These are phyloP conservation scores for Lasiodiplodia gonubiensis DNA, from an alignment of 2,329 filamentous ascomycete species.

Conservation along the genomic window DNA sequence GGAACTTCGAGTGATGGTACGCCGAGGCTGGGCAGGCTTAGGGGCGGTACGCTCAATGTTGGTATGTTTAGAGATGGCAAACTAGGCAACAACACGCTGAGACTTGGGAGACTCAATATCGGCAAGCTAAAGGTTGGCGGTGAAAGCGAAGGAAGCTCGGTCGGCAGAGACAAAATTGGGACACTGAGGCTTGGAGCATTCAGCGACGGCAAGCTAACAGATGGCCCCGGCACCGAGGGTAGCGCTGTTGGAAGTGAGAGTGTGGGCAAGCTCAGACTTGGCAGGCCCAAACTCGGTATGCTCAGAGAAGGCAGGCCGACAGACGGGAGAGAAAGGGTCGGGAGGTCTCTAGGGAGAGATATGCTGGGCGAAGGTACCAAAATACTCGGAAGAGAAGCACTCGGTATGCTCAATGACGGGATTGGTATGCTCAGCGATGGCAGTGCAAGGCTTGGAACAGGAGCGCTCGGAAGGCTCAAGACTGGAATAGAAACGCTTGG, in stretches of 20 bases:
- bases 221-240: background rate
- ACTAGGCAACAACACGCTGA: background rate
- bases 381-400: no score
- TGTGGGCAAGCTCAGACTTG: background rate
- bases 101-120: background rate
- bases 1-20: no score
- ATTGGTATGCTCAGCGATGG: background rate
- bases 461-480: background rate
- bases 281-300: background rate
- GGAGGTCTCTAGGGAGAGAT: background rate
- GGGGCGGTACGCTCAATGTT: no score
- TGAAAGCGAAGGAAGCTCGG: constrained; percentile 5
- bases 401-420: background rate
- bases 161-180: background rate
- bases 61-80: background rate
- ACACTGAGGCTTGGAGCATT: background rate
- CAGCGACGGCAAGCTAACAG: background rate
- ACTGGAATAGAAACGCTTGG: background rate
- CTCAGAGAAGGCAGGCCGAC: background rate
- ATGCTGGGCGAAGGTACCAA: background rate
- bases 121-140: background rate
- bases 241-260: background rate
- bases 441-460: background rate
- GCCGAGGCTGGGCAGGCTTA: no score
- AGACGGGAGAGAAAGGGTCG: background rate